phyloP scores from a whole-genome alignment of 805 yeast species.

The Brettanomyces nanus region DNA sequence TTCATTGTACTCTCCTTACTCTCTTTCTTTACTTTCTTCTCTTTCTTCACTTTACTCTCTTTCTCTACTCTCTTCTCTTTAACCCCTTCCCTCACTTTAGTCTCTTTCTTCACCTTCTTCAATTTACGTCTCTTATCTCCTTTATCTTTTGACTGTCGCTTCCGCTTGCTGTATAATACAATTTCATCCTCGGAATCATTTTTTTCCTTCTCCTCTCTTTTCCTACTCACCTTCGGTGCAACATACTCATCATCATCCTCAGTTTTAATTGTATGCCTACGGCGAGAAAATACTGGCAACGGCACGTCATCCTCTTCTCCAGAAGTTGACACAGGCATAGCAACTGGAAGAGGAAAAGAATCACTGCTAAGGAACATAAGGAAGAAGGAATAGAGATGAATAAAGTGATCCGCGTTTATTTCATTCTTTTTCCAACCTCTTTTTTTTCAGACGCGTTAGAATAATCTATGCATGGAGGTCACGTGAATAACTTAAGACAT shows the following conservation, averaged over 20 bases:
- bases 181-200: neutral
- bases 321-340: neutral
- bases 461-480: no score
- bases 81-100: neutral
- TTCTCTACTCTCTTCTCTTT: neutral
- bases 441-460: no score
- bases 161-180: neutral
- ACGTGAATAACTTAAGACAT: no score
- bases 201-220: neutral
- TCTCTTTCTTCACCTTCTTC: conserved; percentile 2
- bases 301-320: conserved; percentile 3
- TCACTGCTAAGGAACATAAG: neutral
- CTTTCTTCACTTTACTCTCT: conserved; percentile 5
- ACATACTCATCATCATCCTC: conserved; percentile 3
- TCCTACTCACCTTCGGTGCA: no score
- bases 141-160: neutral
- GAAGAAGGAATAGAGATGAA: no score
- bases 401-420: no score
- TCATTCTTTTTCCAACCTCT: no score
- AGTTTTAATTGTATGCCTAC: neutral
- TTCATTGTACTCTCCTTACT: conserved; percentile 2
- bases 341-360: neutral
- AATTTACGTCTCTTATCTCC: neutral
- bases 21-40: conserved; percentile 4
- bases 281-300: neutral